phyloP scores from a whole-genome alignment of 1,284 basidiomycete species.

The Cronartium quercuum region DNA sequence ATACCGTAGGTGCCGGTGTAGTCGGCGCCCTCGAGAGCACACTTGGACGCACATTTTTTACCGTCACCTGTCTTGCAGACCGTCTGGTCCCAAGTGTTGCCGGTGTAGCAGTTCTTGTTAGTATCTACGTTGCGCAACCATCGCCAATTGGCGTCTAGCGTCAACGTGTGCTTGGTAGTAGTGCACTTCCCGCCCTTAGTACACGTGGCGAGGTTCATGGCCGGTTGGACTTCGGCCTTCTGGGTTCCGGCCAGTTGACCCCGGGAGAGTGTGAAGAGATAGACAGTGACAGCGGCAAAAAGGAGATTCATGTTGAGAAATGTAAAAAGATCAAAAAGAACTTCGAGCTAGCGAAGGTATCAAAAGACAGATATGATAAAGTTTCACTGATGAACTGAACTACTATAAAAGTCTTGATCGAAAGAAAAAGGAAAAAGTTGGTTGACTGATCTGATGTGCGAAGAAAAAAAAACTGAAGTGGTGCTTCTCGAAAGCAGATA shows the following conservation, averaged over 20 bases:
- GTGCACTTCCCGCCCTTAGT: not conserved
- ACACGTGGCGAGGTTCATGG: not conserved
- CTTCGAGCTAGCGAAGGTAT: not conserved
- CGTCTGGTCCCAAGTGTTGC: not conserved
- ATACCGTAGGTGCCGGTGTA: conserved; percentile 1
- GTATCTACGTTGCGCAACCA: not conserved
- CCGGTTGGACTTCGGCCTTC: not conserved
- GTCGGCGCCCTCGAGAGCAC: conserved; percentile 4
- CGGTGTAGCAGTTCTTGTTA: not conserved
- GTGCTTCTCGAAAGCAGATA: no score
- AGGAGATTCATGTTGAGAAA: not conserved
- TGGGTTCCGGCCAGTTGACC: not conserved
- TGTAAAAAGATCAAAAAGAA: not conserved
- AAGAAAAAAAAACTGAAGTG: no score
- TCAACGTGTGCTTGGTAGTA: not conserved
- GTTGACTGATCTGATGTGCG: no score
- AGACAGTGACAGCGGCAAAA: not conserved
- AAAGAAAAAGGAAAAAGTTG: not conserved
- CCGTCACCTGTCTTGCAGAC: conserved; percentile 10
- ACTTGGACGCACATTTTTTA: conserved; percentile 17
- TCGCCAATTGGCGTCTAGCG: conserved; percentile 15
- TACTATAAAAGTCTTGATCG: not conserved
- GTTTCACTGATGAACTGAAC: not conserved
- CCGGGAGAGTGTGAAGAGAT: not conserved
- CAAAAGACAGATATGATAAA: not conserved